phyloP scores from a whole-genome alignment of 2,329 filamentous ascomycete genomes.

The Pseudogymnoascus sp. region DNA sequence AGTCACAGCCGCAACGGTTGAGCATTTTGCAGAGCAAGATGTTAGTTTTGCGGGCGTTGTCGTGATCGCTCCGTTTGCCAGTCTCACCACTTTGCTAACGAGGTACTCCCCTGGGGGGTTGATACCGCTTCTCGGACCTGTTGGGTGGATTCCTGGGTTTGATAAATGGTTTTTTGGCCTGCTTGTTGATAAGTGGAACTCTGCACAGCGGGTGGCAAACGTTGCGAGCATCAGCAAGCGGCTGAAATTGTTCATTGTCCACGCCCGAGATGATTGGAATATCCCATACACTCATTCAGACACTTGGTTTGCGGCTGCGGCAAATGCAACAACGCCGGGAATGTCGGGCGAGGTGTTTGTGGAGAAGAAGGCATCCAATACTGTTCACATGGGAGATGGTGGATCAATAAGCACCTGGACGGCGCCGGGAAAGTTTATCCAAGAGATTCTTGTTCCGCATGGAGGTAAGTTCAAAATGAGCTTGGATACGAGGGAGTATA shows the following conservation, averaged over 20 bases:
- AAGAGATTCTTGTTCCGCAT: slow-evolving; percentile 25
- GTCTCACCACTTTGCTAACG: slow-evolving; percentile 61
- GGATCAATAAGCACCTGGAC: slow-evolving; percentile 27
- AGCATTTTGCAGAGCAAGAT: slow-evolving; percentile 54
- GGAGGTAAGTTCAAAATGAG: slow-evolving; percentile 21
- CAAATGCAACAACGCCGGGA: slow-evolving; percentile 38
- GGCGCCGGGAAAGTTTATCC: slow-evolving; percentile 22
- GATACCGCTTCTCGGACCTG: slow-evolving; percentile 69
- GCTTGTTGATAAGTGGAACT: slow-evolving; percentile 77
- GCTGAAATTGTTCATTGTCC: slow-evolving; percentile 63
- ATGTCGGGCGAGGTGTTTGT: slow-evolving; percentile 19
- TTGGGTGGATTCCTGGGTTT: slow-evolving; percentile 57
- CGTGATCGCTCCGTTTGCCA: slow-evolving; percentile 71
- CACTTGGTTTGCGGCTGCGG: slow-evolving; percentile 51
- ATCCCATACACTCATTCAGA: slow-evolving; percentile 69
- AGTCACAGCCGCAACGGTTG: slow-evolving; percentile 64
- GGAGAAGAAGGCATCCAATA: slow-evolving; percentile 25
- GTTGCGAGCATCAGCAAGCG: slow-evolving; percentile 43
- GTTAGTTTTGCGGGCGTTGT: slow-evolving; percentile 72
- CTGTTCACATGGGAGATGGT: slow-evolving; percentile 26
- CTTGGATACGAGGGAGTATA: background rate
- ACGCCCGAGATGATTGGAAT: slow-evolving; percentile 72
- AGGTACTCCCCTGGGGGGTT: slow-evolving; percentile 70
- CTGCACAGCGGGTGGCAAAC: slow-evolving; percentile 54
- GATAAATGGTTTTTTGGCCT: slow-evolving; percentile 50